Base-by-base conservation (phyloP, 495 filamentous ascomycete species). In the Neurospora tetrasperma region DNA sequence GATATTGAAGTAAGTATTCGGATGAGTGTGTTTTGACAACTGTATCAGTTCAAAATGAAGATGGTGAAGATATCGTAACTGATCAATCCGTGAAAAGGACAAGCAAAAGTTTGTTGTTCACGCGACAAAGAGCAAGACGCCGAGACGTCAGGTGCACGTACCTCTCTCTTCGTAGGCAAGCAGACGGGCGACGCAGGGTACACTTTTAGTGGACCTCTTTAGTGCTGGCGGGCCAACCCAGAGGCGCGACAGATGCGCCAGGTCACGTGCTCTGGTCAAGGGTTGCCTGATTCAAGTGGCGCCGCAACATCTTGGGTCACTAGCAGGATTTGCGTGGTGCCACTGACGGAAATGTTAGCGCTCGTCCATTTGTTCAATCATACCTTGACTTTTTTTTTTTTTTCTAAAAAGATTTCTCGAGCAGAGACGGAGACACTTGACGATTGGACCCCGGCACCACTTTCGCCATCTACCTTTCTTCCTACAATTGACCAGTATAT, bases 211-310 rank as follows among this genome's bases (percentile, higher is more conserved):
- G 46, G 46, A 54, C 46, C 46, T 12, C 6, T 12, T 4, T 35
- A 40, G 62, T 66, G 79, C 76, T 80, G 78, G 75, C 78, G 73
- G 78, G 78, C 78, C 79, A 80, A 80, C 79, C 66, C 27, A 18
- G 2, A 71, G 62, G 68, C 77, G 71, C 79, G 78, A 77, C 39
- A 23, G 35, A 68, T 54, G 74, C 77, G 75, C 78, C 75, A 74
- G 71, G 43, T 77, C 78, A 80, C 68, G 77, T 80, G 79, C 72
- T 69, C 8, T 1, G 1, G 40, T 23, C 12, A 12, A 23, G 42
- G 42, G 27, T 59, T 27, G 20, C 46, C n/a, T 39, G 43, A 35
- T 23, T n/a, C 46, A 38, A 44, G 35, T 71, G 35, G 35, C 69
- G 38, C 18, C 2, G n/a, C 69, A 70, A 18, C 41, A 4, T 11